Evolutionary conservation across 176 grass and related monocot species (phyloP), one percentile per base, ranked within the genome.

Genomic region (Eragrostis curvula): DNA sequence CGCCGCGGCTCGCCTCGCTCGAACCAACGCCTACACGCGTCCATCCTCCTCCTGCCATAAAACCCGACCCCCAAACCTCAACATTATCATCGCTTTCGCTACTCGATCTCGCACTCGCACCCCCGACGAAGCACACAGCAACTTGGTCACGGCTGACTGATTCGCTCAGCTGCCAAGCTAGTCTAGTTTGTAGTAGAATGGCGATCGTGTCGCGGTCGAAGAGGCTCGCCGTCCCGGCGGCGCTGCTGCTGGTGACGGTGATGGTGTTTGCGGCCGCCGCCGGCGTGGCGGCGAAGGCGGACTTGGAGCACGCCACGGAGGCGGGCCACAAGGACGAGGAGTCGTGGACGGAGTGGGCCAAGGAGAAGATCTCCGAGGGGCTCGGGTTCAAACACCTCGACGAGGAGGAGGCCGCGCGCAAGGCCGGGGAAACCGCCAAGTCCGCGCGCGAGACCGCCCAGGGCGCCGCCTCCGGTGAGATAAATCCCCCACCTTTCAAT

Each of bases 321-420:
- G 60, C 25, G 9, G 74, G 15, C 42, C 44, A 68, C 18, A 75
- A 65, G 45, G 85, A 84, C 13, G 81, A 94, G 13, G 91, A 88
- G 79, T 88, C 87, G 5, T 94, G 94, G 94, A 75, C 87, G 47
- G 77, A 7, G 9, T 92, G 94, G 91, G 89, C 87, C 66, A 97
- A 97, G 85, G 94, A 97, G 0, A 94, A 94, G 89, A 84, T 94
- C 89, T 27, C 74, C 75, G 91, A 87, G 56, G 94, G 94, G 3
- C 68, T 97, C 5, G 89, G 91, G 21, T 63, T 94, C 14, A 86
- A 91, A 64, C 70, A 90, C 57, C 79, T 79, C 29, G 87, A 90
- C 56, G 89, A 97, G 63, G 91, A 93, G 83, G 87, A 76, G 51
- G 78, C 75, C 42, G 81, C 86, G 9, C 87, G 74, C 56, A 88